Conservation (phyloP, 108 stramenopile species). For the Cyclotella kingstonii region DNA sequence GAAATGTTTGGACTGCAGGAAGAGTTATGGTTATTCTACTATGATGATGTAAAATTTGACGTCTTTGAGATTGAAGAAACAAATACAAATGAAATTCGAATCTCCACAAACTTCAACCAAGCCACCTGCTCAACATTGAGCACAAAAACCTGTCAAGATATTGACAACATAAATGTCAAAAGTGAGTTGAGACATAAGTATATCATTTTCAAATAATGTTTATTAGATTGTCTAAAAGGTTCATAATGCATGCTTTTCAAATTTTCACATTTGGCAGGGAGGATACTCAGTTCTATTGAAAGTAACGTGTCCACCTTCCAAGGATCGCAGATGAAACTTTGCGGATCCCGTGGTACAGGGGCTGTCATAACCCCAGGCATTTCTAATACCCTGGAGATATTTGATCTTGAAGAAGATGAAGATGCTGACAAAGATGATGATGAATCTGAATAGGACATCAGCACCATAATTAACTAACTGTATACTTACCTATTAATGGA, state of each 20-base stretch:
- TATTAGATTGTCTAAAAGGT: background rate
- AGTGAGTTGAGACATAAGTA: slow-evolving; percentile 13
- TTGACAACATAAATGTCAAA: background rate
- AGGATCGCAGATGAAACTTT: slow-evolving; percentile 35
- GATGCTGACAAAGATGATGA: slow-evolving; percentile 47
- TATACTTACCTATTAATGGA: too few relatives aligned
- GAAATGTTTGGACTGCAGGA: slow-evolving; percentile 9
- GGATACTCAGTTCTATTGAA: slow-evolving; percentile 18
- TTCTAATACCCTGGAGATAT: slow-evolving; percentile 46
- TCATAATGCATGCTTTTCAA: too few relatives aligned
- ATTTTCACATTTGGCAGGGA: slow-evolving; percentile 7
- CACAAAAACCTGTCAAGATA: background rate
- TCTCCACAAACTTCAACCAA: slow-evolving; percentile 7
- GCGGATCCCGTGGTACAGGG: slow-evolving; percentile 69
- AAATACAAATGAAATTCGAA: slow-evolving; percentile 10
- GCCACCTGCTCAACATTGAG: background rate
- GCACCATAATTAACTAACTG: background rate
- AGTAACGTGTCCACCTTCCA: background rate
- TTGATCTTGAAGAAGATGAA: slow-evolving; percentile 79
- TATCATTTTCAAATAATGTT: background rate
- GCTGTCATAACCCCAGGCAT: slow-evolving; percentile 35
- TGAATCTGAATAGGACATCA: background rate
- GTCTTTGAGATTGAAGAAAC: slow-evolving; percentile 17
- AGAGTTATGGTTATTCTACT: slow-evolving; percentile 59
- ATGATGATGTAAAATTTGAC: slow-evolving; percentile 55